Base-by-base conservation (phyloP, 331 rosid species). In the Malus hybrid region DNA sequence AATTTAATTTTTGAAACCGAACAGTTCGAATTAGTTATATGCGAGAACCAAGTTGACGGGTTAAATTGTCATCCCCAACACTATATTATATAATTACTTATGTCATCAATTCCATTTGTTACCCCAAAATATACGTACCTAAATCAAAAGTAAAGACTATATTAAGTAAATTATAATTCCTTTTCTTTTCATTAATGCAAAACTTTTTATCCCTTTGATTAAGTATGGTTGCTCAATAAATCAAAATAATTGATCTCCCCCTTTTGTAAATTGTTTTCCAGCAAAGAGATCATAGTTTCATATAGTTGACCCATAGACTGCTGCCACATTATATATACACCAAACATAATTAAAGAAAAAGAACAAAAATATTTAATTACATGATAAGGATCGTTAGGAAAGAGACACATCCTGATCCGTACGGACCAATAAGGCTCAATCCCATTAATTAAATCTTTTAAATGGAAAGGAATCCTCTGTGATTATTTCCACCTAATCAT, bases 371-470 rank as follows among this genome's bases (percentile, higher is more conserved):
- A 55, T 44, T 33, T 52, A 63, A 32, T 44, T 61, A 14, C 33
- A 54, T 5, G 8, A 48, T 13, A 60, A 71, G 54, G 69, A 46
- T 77, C 65, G 68, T 78, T 73, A 76, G 69, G 85, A 81, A 68
- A 75, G 86, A 67, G 81, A 74, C 71, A 57, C 88, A 88, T 83
- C 83, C 82, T 85, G 78, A 55, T 24, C 83, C 15, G 89, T 83
- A 83, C 88, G 87, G 92, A 79, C 31, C 79, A 42, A 50, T 34
- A 50, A 65, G 70, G 63, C 80, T 9, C 13, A 65, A 81, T 73
- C 69, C 46, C 67, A 74, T 85, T 85, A 72, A 79, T 79, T 69
- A 69, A 78, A 39, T 34, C 65, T 76, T 60, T 28, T 77, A 55
- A 80, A 24, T 34, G 7, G 36, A 33, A 33, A 1, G 2, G 0